Base-by-base conservation (phyloP, 2,329 filamentous ascomycete genomes). In the Colletotrichum truncatum region DNA sequence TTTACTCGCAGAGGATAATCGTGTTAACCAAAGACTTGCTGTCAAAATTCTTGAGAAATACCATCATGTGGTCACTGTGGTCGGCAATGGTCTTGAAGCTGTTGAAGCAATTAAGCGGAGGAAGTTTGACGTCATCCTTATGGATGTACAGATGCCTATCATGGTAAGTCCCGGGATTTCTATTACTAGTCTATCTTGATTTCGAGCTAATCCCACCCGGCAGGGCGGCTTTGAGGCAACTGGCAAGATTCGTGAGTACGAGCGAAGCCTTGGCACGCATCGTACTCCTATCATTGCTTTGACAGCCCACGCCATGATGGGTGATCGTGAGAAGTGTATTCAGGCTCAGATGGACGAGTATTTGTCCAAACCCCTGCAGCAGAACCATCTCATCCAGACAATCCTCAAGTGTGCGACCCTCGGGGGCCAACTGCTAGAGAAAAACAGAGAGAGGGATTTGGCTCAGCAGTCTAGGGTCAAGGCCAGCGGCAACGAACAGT, bases 111-210 rank as follows among this genome's bases (percentile, higher is more conserved):
- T 98, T 71, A 94, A 97, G 84, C 89, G 91, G 76, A 95, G 92
- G 81, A 91, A 93, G 75, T 99, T 97, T 76, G 96, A 99, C 77
- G 93, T 97, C 67, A 96, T 99, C 69, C 86, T 99, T 51, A 99
- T 99, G 96, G 96, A 99, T 75, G 96, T 99, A 16, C 96, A 98
- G 77, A 99, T 99, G 96, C 96, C 96, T n/a, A 92, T 98, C 73
- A 98, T 98, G 94, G 90, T 92, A 81, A 82, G 88, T 69, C 34
- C 41, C 62, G 57, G 34, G n/a, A 45, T 62, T 65, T 65, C 58
- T 56, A 45, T 62, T 43, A 26, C 38, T 45, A 55, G 34, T 54
- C 39, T 16, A 63, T 36, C 63, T 16, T 32, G n/a, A 65, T 34
- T 55, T 57, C 34, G 34, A 55, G 64, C 64, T 66, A 64, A 66